Evolutionary conservation across 306 rosid species (phyloP).

Genomic region (Casuarina cunninghamiana): DNA sequence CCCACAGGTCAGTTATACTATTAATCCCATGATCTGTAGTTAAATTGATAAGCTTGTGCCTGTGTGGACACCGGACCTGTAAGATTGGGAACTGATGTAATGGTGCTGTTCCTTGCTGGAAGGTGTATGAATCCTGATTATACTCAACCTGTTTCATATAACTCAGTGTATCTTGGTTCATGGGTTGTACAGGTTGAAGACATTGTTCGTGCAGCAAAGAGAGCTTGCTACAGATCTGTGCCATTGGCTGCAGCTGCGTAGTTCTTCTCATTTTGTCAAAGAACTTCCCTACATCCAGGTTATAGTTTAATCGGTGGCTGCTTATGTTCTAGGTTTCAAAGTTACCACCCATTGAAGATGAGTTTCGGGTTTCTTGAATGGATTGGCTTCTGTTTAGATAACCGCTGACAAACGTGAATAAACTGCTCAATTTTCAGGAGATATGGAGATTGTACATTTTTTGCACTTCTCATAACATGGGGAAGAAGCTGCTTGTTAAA

Average conservation of each 20-base stretch:
- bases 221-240: slow-evolving; percentile 83
- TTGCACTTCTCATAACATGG: slow-evolving; percentile 32
- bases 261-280: slow-evolving; percentile 23
- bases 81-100: neutral
- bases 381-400: neutral
- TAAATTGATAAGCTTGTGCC: slow-evolving; percentile 1
- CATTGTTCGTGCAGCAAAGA: slow-evolving; percentile 93
- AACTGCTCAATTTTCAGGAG: slow-evolving; percentile 45
- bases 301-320: slow-evolving; percentile 28
- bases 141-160: neutral
- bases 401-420: slow-evolving; percentile 24
- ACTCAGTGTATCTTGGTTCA: slow-evolving; percentile 9
- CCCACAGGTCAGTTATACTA: slow-evolving; percentile 66
- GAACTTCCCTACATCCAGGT: slow-evolving; percentile 34
- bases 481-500: slow-evolving; percentile 48
- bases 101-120: neutral
- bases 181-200: slow-evolving; percentile 74
- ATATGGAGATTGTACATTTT: slow-evolving; percentile 39
- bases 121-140: neutral
- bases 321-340: slow-evolving; percentile 2
- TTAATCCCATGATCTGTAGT: neutral
- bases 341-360: neutral
- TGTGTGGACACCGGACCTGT: neutral
- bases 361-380: neutral
- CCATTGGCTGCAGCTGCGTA: slow-evolving; percentile 74